Percentiles rank a stretch among this genome's conserved stretches.
phyloP scores from a whole-genome alignment of 305 asterid species.

The Solanum aculeatissimum region DNA sequence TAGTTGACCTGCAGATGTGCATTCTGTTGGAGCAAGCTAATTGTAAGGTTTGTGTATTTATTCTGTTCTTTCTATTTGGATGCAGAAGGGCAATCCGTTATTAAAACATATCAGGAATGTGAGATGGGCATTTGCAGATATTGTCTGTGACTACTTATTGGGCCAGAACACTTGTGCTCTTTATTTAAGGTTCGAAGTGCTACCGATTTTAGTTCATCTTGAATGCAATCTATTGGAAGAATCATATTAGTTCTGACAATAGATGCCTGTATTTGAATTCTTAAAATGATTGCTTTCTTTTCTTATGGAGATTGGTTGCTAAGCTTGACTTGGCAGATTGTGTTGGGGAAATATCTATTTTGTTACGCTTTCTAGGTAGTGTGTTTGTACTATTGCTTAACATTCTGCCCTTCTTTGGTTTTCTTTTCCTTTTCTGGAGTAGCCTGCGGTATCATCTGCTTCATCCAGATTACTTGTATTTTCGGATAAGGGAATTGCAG shows the following conservation, averaged over 20 bases:
- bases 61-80: background rate
- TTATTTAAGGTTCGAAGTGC: conserved; percentile 59
- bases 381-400: background rate
- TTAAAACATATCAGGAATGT: conserved; percentile 90
- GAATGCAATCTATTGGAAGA: background rate
- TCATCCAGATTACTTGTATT: conserved; percentile 95
- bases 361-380: background rate
- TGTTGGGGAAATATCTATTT: background rate
- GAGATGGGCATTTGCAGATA: conserved; percentile 82
- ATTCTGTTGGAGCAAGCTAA: background rate
- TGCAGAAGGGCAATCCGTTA: conserved; percentile 96
- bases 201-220: background rate
- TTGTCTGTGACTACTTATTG: conserved; percentile 68
- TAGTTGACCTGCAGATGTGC: background rate
- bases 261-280: background rate
- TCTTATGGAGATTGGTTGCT: background rate
- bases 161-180: conserved; percentile 84
- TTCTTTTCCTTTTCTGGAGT: conserved; percentile 6
- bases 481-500: conserved; percentile 87
- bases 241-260: background rate
- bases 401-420: background rate
- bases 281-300: background rate
- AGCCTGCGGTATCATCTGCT: conserved; percentile 93
- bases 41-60: background rate
- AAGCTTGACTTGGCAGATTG: background rate